Percentiles rank a stretch among this genome's conserved stretches.
Conservation (phyloP, 331 rosid genomes). For the Spiraea crenata region DNA sequence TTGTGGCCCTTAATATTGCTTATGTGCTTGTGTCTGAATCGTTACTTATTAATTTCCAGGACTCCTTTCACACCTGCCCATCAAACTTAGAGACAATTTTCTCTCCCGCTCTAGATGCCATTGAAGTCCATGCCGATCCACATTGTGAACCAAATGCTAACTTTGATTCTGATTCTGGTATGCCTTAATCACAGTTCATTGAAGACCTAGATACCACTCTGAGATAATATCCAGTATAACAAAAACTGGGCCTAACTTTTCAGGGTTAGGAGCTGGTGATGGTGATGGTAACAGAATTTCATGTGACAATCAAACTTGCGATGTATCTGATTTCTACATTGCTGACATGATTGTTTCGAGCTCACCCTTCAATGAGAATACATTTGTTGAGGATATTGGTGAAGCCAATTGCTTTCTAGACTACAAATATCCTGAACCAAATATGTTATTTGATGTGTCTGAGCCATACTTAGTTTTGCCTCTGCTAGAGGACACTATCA, state of each 20-base stretch:
- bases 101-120: constrained; percentile 79
- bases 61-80: constrained; percentile 37
- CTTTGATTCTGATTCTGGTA: constrained; percentile 64
- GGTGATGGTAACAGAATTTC: constrained; percentile 43
- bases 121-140: constrained; percentile 46
- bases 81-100: constrained; percentile 70
- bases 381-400: constrained; percentile 47
- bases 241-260: constrained; percentile 37
- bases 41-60: constrained; percentile 46
- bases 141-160: constrained; percentile 45
- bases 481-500: constrained; percentile 69
- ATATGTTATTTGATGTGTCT: constrained; percentile 52
- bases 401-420: constrained; percentile 51
- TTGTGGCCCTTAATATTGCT: not conserved
- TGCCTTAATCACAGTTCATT: constrained; percentile 20
- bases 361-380: constrained; percentile 60
- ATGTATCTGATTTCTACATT: constrained; percentile 84
- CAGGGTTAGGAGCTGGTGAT: constrained; percentile 59
- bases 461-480: constrained; percentile 80
- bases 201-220: not conserved
- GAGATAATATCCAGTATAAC: constrained; percentile 26
- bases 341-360: constrained; percentile 85
- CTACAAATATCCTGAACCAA: constrained; percentile 55
- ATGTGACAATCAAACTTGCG: constrained; percentile 63
- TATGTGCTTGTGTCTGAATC: constrained; percentile 10